Evolutionary conservation across 202 grass and related monocot genomes (phyloP).

Genomic region (Schoenoplectus triqueter): DNA sequence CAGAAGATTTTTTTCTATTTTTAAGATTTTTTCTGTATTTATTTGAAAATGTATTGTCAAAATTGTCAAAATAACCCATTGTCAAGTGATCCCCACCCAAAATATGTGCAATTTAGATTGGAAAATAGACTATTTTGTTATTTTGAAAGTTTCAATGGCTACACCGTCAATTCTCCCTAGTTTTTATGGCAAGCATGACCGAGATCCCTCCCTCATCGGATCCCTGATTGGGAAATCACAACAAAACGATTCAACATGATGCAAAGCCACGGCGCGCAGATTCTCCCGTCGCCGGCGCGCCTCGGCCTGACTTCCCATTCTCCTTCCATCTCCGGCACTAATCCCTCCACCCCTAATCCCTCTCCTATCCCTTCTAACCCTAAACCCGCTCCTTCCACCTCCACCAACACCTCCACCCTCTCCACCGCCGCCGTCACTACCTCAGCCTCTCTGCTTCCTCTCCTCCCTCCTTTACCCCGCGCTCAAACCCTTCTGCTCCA

Average conservation of each 20-base stretch:
- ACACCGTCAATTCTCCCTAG: no score
- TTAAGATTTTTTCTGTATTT: no score
- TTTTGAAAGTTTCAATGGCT: no score
- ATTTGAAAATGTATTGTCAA: no score
- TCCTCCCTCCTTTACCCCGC: slow-evolving; percentile 83
- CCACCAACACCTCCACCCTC: not conserved
- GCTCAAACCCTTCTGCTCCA: slow-evolving; percentile 79
- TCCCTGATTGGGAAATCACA: not conserved
- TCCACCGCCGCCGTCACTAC: slow-evolving; percentile 27
- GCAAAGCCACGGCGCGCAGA: slow-evolving; percentile 49
- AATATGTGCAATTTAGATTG: no score
- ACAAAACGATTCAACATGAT: slow-evolving; percentile 40
- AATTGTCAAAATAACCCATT: no score
- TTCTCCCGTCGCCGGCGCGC: slow-evolving; percentile 65
- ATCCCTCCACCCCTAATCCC: slow-evolving; percentile 36
- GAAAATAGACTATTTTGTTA: no score
- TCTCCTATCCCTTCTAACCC: slow-evolving; percentile 26
- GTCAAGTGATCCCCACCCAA: no score
- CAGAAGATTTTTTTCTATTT: no score
- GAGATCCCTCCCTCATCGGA: not conserved
- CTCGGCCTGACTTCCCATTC: slow-evolving; percentile 57
- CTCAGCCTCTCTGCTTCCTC: slow-evolving; percentile 72
- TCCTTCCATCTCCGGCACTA: slow-evolving; percentile 39
- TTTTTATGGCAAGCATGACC: no score
- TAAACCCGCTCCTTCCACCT: slow-evolving; percentile 41